A percentile compares a stretch with the other conserved stretches of the same genome.
Conservation (phyloP, 1,284 basidiomycete species). For the Sanghuangporus sanghuang region DNA sequence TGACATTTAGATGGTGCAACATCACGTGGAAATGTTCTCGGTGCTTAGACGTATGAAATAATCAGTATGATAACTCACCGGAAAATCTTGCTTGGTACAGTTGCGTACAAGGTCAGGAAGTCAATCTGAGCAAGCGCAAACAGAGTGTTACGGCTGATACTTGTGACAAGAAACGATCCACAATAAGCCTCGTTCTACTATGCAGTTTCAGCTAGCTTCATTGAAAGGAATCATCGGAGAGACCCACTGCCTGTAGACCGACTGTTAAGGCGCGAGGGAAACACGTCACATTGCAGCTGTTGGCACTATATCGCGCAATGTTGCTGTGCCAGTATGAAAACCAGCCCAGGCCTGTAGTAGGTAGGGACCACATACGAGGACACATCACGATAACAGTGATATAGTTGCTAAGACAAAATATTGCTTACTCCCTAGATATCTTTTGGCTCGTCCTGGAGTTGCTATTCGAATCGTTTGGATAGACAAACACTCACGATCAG, state of each 20-base stretch:
- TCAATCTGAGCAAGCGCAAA: no score
- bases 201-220: not conserved
- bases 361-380: not conserved
- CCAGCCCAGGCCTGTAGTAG: constrained; percentile 2
- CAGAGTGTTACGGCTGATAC: no score
- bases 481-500: not conserved
- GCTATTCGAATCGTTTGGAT: no score
- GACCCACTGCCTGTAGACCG: constrained; percentile 5
- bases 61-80: not conserved
- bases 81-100: constrained; percentile 9
- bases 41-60: not conserved
- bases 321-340: constrained; percentile 1
- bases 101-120: no score
- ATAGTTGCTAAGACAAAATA: constrained; percentile 5
- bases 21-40: not conserved
- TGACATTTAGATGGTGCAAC: constrained; percentile 14
- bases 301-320: constrained; percentile 8
- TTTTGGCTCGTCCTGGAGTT: no score
- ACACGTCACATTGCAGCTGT: constrained; percentile 7
- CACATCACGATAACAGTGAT: not conserved
- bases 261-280: constrained; percentile 5
- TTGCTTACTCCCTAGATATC: not conserved
- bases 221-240: not conserved
- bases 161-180: constrained; percentile 3
- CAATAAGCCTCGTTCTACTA: not conserved